Percentiles rank a stretch among this genome's conserved stretches.
Evolutionary conservation across 2,329 filamentous ascomycete species (phyloP).

Genomic region (Cladosporium sp.): DNA sequence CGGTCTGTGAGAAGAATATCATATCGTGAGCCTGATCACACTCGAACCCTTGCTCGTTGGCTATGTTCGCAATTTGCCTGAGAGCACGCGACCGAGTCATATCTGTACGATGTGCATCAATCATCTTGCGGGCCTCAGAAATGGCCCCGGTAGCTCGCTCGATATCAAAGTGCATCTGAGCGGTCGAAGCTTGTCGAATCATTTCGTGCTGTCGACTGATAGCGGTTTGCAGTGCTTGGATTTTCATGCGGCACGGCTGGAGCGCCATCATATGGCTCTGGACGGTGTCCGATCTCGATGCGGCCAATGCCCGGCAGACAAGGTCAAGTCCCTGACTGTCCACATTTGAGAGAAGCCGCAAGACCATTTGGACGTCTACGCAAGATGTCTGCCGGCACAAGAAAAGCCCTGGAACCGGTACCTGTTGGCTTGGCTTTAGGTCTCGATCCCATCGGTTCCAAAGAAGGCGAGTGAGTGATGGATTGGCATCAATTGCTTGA

Average conservation of each 20-base stretch:
- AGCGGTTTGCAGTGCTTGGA: too few species aligned
- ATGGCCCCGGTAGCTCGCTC: background rate
- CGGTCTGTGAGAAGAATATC: background rate
- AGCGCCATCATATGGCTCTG: too few species aligned
- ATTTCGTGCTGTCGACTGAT: background rate
- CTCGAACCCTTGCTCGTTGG: background rate
- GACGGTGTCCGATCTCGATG: too few species aligned
- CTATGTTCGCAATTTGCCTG: background rate
- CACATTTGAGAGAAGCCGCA: too few species aligned
- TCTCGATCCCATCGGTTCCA: background rate
- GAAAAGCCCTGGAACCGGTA: background rate
- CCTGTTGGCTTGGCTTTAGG: background rate
- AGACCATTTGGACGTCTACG: too few species aligned
- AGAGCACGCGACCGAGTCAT: background rate
- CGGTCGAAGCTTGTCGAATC: background rate
- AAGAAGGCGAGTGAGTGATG: background rate
- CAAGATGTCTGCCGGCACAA: too few species aligned
- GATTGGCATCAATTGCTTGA: background rate
- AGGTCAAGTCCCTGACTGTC: too few species aligned
- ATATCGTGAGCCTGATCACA: background rate
- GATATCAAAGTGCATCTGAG: background rate
- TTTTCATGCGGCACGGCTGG: too few species aligned
- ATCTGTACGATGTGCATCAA: background rate
- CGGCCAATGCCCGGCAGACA: too few species aligned
- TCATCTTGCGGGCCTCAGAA: background rate